These are phyloP conservation scores for Coniosporium tulheliwenetii DNA, from an alignment of 2,329 filamentous ascomycete species.

Conservation along the genomic window DNA sequence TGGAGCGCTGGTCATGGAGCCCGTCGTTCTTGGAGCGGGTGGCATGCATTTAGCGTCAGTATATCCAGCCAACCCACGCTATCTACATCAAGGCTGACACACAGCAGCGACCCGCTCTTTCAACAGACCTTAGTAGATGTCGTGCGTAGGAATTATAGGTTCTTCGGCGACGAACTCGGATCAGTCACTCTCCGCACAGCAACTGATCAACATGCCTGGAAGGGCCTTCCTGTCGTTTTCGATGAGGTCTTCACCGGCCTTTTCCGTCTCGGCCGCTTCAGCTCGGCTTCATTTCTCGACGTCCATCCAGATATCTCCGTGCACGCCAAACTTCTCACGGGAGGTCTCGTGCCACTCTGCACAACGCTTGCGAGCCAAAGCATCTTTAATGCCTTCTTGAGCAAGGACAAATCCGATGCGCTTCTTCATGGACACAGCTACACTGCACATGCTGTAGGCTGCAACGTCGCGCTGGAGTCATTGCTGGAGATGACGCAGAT, in stretches of 20 bases:
- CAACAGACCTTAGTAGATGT: conserved; percentile 55
- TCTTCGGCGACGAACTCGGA: conserved; percentile 27
- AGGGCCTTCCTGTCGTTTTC: conserved; percentile 62
- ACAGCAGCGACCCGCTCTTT: conserved; percentile 60
- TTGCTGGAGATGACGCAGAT: conserved; percentile 44
- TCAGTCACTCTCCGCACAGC: conserved; percentile 2
- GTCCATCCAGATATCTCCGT: conserved; percentile 60
- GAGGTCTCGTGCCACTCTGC: conserved; percentile 63
- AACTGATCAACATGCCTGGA: conserved; percentile 35
- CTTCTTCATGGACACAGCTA: conserved; percentile 77
- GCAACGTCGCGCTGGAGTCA: conserved; percentile 57
- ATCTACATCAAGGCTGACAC: conserved; percentile 1
- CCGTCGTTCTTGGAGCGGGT: conserved; percentile 64
- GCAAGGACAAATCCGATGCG: conserved; percentile 61
- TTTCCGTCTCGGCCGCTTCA: conserved; percentile 62
- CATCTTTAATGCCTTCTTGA: conserved; percentile 58
- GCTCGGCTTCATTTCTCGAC: conserved; percentile 52
- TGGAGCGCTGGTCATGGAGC: conserved; percentile 66
- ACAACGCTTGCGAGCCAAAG: conserved; percentile 58
- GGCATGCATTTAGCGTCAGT: conserved; percentile 68
- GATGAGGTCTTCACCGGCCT: conserved; percentile 83
- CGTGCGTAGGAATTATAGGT: conserved; percentile 41
- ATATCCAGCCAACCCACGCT: too few species aligned
- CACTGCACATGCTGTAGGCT: conserved; percentile 70
- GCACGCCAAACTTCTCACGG: conserved; percentile 72